Evolutionary conservation across 2,329 filamentous ascomycete species (phyloP).

Genomic region (Fusarium burgessii): DNA sequence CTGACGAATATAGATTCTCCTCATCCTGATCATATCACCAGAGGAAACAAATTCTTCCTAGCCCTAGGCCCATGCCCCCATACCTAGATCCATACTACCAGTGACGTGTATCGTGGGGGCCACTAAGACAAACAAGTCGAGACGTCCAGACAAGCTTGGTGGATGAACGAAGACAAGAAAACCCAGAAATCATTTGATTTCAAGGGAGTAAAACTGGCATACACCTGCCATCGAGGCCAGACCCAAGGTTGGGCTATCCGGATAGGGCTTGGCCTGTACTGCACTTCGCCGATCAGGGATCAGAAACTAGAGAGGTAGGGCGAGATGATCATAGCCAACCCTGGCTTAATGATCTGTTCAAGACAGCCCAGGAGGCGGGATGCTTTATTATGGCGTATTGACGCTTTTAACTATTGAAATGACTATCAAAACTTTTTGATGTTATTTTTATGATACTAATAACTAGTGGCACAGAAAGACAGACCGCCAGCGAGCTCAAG

Average conservation of each 20-base stretch:
- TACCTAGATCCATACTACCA: slow-evolving; percentile 22
- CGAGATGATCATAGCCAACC: slow-evolving; percentile 18
- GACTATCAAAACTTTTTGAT: not conserved
- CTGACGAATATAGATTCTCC: not conserved
- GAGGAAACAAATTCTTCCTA: slow-evolving; percentile 10
- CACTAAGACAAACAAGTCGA: slow-evolving; percentile 2
- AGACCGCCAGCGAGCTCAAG: slow-evolving; percentile 3
- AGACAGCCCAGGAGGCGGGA: slow-evolving; percentile 9
- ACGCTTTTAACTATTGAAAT: slow-evolving; percentile 6
- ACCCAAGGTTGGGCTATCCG: not conserved
- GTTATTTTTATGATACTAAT: not conserved
- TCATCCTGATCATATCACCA: slow-evolving; percentile 4
- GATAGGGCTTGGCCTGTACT: slow-evolving; percentile 8
- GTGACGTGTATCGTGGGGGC: slow-evolving; percentile 40
- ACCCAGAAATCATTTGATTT: slow-evolving; percentile 5
- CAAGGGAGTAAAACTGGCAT: not conserved
- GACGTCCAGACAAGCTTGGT: slow-evolving; percentile 16
- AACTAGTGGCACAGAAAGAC: slow-evolving; percentile 10
- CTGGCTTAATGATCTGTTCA: slow-evolving; percentile 16
- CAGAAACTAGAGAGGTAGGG: slow-evolving; percentile 10
- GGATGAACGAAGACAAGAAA: slow-evolving; percentile 6
- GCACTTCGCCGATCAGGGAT: slow-evolving; percentile 22
- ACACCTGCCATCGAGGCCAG: not conserved
- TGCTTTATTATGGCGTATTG: not conserved
- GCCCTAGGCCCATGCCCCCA: slow-evolving; percentile 25